A percentile compares a stretch with the other conserved stretches of the same genome.
Evolutionary conservation across 305 asterid genomes (phyloP).

Genomic region (Withania somnifera): DNA sequence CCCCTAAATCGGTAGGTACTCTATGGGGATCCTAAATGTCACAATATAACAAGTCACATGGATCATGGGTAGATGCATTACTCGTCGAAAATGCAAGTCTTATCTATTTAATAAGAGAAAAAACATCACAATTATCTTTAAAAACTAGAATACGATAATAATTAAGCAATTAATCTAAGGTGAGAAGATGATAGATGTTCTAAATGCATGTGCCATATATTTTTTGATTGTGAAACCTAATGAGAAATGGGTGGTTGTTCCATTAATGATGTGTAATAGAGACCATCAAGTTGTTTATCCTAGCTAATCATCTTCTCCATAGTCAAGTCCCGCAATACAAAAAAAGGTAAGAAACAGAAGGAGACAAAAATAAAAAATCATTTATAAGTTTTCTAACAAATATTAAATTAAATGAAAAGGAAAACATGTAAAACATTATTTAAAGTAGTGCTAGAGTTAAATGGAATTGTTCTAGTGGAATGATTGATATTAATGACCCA

Average conservation of each 20-base stretch:
- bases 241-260: background rate
- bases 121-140: background rate
- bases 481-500: too few species aligned
- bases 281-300: too few species aligned
- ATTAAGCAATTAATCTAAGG: too few species aligned
- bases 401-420: too few species aligned
- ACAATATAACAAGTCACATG: background rate
- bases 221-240: background rate
- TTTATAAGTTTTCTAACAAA: too few species aligned
- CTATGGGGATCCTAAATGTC: background rate
- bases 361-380: too few species aligned
- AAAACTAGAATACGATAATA: background rate
- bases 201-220: background rate
- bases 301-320: background rate
- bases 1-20: background rate
- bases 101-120: background rate
- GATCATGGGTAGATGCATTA: background rate
- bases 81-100: background rate
- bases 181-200: background rate
- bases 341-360: too few species aligned
- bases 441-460: too few species aligned
- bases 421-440: too few species aligned
- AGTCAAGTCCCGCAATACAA: too few species aligned
- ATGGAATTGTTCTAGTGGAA: too few species aligned
- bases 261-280: too few species aligned